A percentile compares a stretch with the other conserved stretches of the same genome.
Conservation (phyloP, 2,329 filamentous ascomycete species). For the Clonostachys rhizophaga region DNA sequence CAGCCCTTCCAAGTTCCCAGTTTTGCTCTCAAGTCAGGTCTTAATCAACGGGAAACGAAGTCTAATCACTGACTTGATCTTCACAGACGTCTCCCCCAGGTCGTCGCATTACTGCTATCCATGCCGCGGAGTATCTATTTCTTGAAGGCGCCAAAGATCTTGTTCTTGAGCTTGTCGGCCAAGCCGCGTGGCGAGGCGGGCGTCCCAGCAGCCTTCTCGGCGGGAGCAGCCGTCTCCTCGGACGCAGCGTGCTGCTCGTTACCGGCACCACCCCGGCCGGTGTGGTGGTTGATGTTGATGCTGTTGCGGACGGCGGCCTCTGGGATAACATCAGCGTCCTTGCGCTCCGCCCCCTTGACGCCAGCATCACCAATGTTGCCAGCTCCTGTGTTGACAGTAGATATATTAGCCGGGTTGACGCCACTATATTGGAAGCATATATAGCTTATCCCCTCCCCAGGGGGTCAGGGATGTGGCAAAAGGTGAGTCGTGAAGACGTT, state of each 20-base stretch:
- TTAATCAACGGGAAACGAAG: no score
- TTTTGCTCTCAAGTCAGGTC: no score
- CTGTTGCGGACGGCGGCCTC: constrained; percentile 44
- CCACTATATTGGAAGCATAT: no score
- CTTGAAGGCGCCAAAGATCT: constrained; percentile 40
- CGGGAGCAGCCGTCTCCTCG: constrained; percentile 18
- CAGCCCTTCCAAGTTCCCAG: no score
- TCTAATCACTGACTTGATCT: no score
- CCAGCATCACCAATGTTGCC: constrained; percentile 53
- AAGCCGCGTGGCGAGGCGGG: constrained; percentile 28
- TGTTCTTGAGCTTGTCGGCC: constrained; percentile 54
- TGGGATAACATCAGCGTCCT: constrained; percentile 48
- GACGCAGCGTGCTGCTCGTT: constrained; percentile 37
- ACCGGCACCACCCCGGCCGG: constrained; percentile 55
- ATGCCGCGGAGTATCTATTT: constrained; percentile 20
- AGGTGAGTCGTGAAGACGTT: no score
- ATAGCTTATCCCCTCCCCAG: not conserved
- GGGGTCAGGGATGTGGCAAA: not conserved
- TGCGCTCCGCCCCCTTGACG: constrained; percentile 28
- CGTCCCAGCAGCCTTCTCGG: constrained; percentile 1
- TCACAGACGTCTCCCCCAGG: no score
- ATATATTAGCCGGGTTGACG: no score
- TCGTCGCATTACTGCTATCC: no score
- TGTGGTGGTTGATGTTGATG: constrained; percentile 46
- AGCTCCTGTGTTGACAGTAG: constrained; percentile 31